These are phyloP conservation scores for Trypethelium eluteriae DNA, from an alignment of 495 filamentous ascomycete genomes.

Conservation along the genomic window DNA sequence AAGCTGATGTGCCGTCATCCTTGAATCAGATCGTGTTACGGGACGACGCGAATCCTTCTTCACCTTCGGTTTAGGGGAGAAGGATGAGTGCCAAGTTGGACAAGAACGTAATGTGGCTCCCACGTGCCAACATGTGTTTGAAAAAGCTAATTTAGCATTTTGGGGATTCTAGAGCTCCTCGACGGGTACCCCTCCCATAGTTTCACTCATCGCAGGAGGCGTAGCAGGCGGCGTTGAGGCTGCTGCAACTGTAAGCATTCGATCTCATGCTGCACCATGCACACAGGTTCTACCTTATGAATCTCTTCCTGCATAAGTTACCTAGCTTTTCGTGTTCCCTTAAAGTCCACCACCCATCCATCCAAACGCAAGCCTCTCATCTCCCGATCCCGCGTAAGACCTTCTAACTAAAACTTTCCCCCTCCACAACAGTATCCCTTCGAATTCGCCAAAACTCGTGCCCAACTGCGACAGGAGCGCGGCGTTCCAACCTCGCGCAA, in stretches of 20 bases:
- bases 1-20: conserved; percentile 2
- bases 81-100: neutral
- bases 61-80: neutral
- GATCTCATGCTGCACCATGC: conserved; percentile 3
- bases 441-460: conserved; percentile 60
- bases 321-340: neutral
- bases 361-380: too few relatives aligned
- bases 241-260: conserved; percentile 19
- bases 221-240: conserved; percentile 26
- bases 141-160: neutral
- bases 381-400: too few relatives aligned
- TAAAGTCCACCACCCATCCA: neutral
- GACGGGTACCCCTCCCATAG: conserved; percentile 22
- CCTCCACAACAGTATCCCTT: conserved; percentile 48
- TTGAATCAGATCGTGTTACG: conserved; percentile 12
- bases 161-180: conserved; percentile 15
- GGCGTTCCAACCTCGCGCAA: conserved; percentile 41
- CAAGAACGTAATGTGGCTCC: neutral
- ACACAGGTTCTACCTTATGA: neutral
- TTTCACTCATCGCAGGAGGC: conserved; percentile 26
- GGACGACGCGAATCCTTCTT: neutral
- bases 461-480: conserved; percentile 47
- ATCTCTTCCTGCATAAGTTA: conserved; percentile 3
- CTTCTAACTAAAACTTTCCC: neutral
- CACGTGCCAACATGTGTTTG: conserved; percentile 2